Conservation (phyloP, 768 basidiomycete genomes). For the Kwoniella europaea region DNA sequence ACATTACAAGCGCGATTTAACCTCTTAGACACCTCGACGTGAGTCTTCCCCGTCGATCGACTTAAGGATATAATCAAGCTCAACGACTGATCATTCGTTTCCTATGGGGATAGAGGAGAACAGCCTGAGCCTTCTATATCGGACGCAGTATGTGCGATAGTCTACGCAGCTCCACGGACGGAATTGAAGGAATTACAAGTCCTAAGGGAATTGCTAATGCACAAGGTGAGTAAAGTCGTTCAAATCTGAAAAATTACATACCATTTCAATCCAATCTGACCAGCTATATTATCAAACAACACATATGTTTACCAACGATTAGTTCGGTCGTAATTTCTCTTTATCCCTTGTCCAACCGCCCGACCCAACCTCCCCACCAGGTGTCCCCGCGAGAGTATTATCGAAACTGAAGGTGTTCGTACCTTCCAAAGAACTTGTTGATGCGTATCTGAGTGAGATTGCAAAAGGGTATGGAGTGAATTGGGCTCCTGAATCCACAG, state of each 20-base stretch:
- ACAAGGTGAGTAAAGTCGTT: slow-evolving; percentile 64
- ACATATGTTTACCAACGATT: too few species aligned
- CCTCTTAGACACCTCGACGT: slow-evolving; percentile 82
- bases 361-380: slow-evolving; percentile 62
- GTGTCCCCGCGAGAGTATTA: slow-evolving; percentile 80
- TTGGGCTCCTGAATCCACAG: slow-evolving; percentile 64
- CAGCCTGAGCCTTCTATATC: slow-evolving; percentile 84
- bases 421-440: slow-evolving; percentile 75
- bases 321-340: slow-evolving; percentile 87
- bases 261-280: neutral
- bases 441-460: slow-evolving; percentile 87
- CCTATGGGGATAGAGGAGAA: slow-evolving; percentile 53
- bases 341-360: slow-evolving; percentile 80
- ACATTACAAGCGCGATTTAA: slow-evolving; percentile 90
- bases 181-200: slow-evolving; percentile 91
- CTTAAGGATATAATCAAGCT: neutral
- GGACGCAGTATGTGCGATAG: slow-evolving; percentile 85
- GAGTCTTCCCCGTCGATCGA: too few species aligned
- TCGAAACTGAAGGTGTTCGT: slow-evolving; percentile 74
- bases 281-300: too few species aligned
- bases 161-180: slow-evolving; percentile 88
- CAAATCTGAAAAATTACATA: neutral
- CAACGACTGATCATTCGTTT: neutral
- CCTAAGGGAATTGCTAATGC: slow-evolving; percentile 90
- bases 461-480: slow-evolving; percentile 80